Percentiles rank a stretch among this genome's conserved stretches.
phyloP scores from a whole-genome alignment of 2,329 filamentous ascomycete species.

The Talaromyces sp. region DNA sequence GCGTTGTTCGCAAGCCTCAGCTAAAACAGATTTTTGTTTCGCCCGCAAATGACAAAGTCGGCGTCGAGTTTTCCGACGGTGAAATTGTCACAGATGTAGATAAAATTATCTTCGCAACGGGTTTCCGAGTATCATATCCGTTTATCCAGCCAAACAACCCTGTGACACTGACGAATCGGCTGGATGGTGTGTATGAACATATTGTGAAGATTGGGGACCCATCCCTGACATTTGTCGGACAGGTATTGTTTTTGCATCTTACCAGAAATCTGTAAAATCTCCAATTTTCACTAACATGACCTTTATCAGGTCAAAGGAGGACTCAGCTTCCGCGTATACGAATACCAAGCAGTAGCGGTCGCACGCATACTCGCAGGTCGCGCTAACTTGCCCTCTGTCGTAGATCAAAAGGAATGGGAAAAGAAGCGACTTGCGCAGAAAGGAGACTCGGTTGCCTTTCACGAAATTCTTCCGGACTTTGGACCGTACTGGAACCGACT shows the following conservation, averaged over 20 bases:
- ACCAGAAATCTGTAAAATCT: background rate
- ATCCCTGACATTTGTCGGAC: slow-evolving; percentile 23
- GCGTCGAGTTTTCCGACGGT: slow-evolving; percentile 20
- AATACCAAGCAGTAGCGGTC: slow-evolving; percentile 26
- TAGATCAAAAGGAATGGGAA: slow-evolving; percentile 22
- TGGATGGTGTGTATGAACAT: slow-evolving; percentile 25
- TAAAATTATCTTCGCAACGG: slow-evolving; percentile 27
- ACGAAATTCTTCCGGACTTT: slow-evolving; percentile 28
- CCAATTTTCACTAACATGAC: background rate
- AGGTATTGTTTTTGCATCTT: slow-evolving; percentile 5
- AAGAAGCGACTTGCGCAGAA: slow-evolving; percentile 16
- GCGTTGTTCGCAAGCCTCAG: slow-evolving; percentile 17
- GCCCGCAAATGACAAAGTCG: background rate
- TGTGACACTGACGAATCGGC: slow-evolving; percentile 18
- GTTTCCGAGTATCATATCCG: slow-evolving; percentile 23
- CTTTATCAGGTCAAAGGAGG: slow-evolving; percentile 16
- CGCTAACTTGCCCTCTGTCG: background rate
- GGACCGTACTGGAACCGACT: slow-evolving; percentile 36
- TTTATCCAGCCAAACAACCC: slow-evolving; percentile 20
- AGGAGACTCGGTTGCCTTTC: slow-evolving; percentile 16
- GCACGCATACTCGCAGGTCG: slow-evolving; percentile 23
- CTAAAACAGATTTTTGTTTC: slow-evolving; percentile 6
- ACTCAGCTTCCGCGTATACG: slow-evolving; percentile 25
- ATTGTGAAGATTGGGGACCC: slow-evolving; percentile 25
- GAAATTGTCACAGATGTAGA: slow-evolving; percentile 15